Evolutionary conservation across 805 yeast species (phyloP).

Genomic region (Candida pseudofarinosa): DNA sequence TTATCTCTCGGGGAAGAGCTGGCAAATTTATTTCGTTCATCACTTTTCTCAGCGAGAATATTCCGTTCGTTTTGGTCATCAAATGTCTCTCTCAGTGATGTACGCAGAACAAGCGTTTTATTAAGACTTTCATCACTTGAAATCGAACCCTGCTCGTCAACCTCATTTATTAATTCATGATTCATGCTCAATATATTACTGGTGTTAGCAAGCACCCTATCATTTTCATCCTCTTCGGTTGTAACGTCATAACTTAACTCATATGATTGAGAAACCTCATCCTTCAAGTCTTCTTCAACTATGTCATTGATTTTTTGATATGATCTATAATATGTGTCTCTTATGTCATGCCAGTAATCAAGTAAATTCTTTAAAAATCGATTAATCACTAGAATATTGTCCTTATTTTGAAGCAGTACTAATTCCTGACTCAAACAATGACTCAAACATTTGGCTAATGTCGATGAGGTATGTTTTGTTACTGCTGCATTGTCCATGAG

Average conservation of each 20-base stretch:
- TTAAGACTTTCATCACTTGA: neutral
- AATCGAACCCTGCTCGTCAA: neutral
- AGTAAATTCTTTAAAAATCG: conserved; percentile 52
- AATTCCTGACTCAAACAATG: conserved; percentile 55
- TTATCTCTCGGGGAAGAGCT: conserved; percentile 1
- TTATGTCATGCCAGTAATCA: conserved; percentile 44
- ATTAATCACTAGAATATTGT: conserved; percentile 46
- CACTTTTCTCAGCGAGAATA: too few relatives aligned
- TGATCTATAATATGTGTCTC: conserved; percentile 5
- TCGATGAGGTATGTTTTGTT: conserved; percentile 42
- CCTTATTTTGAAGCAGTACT: conserved; percentile 36
- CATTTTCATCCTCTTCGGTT: conserved; percentile 20
- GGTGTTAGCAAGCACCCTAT: conserved; percentile 14
- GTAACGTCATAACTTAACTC: conserved; percentile 32
- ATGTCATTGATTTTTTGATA: conserved; percentile 14
- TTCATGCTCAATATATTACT: conserved; percentile 9
- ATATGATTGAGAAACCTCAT: conserved; percentile 16
- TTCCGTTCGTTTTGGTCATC: neutral
- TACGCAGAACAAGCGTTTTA: conserved; percentile 6
- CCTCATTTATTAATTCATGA: conserved; percentile 3
- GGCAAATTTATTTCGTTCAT: too few relatives aligned
- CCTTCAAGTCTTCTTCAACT: conserved; percentile 16
- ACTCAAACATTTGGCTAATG: conserved; percentile 45
- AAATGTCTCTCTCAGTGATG: neutral
- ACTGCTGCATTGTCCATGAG: conserved; percentile 30